A percentile compares a stretch with the other conserved stretches of the same genome.
phyloP scores from a whole-genome alignment of 768 basidiomycete genomes.

The Trametes gibbosa region DNA sequence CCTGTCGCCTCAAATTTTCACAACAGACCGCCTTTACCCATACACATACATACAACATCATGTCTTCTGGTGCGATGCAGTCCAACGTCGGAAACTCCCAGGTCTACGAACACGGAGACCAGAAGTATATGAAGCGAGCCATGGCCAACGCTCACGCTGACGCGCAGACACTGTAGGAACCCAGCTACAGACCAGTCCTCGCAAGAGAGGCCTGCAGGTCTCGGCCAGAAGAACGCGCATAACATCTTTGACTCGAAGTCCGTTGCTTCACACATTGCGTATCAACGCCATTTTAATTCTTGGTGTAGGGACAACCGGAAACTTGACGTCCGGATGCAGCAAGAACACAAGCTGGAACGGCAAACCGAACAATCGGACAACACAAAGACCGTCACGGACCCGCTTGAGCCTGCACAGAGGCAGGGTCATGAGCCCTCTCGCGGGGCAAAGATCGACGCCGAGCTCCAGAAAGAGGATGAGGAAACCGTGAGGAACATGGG shows the following conservation, averaged over 20 bases:
- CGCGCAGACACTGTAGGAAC: neutral
- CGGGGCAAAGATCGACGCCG: conserved; percentile 57
- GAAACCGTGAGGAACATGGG: conserved; percentile 46
- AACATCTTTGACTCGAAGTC: conserved; percentile 43
- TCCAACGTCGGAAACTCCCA: conserved; percentile 51
- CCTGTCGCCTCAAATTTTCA: too few relatives aligned
- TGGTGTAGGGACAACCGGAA: conserved; percentile 41
- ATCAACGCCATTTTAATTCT: neutral
- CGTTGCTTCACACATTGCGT: neutral
- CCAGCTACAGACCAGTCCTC: conserved; percentile 12
- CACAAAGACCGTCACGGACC: conserved; percentile 38
- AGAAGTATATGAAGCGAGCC: conserved; percentile 39
- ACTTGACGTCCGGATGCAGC: conserved; percentile 35
- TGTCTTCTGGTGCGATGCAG: conserved; percentile 40
- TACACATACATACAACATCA: neutral
- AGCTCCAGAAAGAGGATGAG: conserved; percentile 52
- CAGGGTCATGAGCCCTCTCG: conserved; percentile 58
- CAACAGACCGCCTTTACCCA: too few relatives aligned
- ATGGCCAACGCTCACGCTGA: too few relatives aligned
- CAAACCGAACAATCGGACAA: conserved; percentile 26
- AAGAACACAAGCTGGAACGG: conserved; percentile 31
- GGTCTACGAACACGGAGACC: conserved; percentile 46
- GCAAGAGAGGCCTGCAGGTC: conserved; percentile 26
- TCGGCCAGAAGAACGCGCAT: conserved; percentile 35
- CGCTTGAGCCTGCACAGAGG: conserved; percentile 45